phyloP scores from a whole-genome alignment of 805 yeast genomes.

The Monosporozyma solicola region DNA sequence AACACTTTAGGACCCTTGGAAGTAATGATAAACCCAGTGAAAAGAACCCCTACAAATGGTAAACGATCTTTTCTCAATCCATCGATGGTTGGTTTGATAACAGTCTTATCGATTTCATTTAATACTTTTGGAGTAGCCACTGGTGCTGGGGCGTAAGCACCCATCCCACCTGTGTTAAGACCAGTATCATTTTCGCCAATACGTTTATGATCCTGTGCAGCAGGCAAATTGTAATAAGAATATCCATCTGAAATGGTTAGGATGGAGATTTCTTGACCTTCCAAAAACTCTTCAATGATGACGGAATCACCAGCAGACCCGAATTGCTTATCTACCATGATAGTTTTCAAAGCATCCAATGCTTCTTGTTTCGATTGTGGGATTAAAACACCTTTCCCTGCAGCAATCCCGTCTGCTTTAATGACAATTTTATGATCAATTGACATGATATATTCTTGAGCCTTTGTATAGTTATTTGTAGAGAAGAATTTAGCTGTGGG shows the following conservation, averaged over 20 bases:
- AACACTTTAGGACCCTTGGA: slow-evolving; percentile 87
- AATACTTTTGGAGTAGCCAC: slow-evolving; percentile 73
- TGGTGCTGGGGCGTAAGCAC: slow-evolving; percentile 98
- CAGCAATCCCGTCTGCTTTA: slow-evolving; percentile 97
- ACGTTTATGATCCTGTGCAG: slow-evolving; percentile 98
- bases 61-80: slow-evolving; percentile 94
- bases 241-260: slow-evolving; percentile 92
- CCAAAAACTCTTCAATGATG: slow-evolving; percentile 90
- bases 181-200: slow-evolving; percentile 90
- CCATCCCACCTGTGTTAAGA: slow-evolving; percentile 98
- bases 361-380: slow-evolving; percentile 85
- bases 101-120: slow-evolving; percentile 57
- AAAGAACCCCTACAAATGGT: slow-evolving; percentile 92
- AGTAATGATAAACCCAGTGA: slow-evolving; percentile 90
- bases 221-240: slow-evolving; percentile 80
- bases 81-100: slow-evolving; percentile 84
- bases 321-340: slow-evolving; percentile 83
- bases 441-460: slow-evolving; percentile 46
- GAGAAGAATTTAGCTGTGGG: slow-evolving; percentile 91
- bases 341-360: slow-evolving; percentile 65
- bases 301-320: slow-evolving; percentile 93
- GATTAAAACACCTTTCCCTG: slow-evolving; percentile 95
- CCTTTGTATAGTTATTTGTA: slow-evolving; percentile 69
- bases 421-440: slow-evolving; percentile 74
- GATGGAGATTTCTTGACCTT: slow-evolving; percentile 94